Evolutionary conservation across 2,329 filamentous ascomycete genomes (phyloP).

Genomic region (Neospermospora avenae): DNA sequence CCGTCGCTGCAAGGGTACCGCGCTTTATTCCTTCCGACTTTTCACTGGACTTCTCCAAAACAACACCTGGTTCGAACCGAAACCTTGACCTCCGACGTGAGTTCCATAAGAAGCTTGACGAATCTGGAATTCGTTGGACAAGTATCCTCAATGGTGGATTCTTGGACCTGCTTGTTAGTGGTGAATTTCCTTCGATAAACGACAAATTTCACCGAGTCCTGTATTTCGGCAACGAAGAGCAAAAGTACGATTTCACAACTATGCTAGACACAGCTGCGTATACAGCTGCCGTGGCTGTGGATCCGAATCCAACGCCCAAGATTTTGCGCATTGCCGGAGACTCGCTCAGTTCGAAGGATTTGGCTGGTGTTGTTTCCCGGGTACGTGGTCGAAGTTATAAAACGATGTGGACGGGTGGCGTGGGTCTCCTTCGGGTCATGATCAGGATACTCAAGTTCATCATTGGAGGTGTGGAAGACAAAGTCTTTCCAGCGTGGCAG

Average conservation of each 20-base stretch:
- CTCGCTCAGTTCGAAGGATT: conserved; percentile 5
- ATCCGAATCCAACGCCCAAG: conserved; percentile 12
- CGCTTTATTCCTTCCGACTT: conserved; percentile 59
- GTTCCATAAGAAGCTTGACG: conserved; percentile 14
- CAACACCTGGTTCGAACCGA: conserved; percentile 8
- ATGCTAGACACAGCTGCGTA: conserved; percentile 11
- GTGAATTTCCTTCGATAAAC: conserved; percentile 10
- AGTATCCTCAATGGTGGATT: conserved; percentile 13
- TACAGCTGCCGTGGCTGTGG: conserved; percentile 14
- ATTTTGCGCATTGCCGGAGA: conserved; percentile 14
- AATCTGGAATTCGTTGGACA: conserved; percentile 13
- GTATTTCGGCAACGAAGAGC: conserved; percentile 12
- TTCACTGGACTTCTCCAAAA: conserved; percentile 15
- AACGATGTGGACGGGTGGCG: conserved; percentile 11
- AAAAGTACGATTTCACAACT: conserved; percentile 9
- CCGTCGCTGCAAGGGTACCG: conserved; percentile 54
- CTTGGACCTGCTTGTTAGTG: conserved; percentile 9
- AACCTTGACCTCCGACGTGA: conserved; percentile 14
- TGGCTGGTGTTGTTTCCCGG: conserved; percentile 7
- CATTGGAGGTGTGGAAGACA: conserved; percentile 7
- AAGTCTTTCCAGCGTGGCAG: conserved; percentile 6
- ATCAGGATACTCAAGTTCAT: conserved; percentile 9
- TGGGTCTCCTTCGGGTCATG: conserved; percentile 8
- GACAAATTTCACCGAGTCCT: conserved; percentile 13
- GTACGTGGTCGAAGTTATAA: conserved; percentile 12